phyloP scores from a whole-genome alignment of 139 green algal species.

The Coccomyxa sp. region DNA sequence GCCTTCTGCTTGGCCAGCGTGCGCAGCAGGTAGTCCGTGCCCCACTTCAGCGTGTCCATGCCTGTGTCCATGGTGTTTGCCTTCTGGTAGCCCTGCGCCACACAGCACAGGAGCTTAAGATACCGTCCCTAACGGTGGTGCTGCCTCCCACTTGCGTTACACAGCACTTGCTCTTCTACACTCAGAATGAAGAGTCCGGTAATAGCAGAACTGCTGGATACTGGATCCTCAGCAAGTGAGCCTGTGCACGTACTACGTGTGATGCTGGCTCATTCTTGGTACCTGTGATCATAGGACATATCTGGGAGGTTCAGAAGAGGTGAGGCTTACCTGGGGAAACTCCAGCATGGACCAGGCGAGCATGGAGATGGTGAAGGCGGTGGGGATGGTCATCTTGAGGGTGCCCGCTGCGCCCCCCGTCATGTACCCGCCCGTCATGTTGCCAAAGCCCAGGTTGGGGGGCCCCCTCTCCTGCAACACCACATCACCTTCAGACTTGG shows the following conservation, averaged over 20 bases:
- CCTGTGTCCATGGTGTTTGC: slow-evolving; percentile 6
- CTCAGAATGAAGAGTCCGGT: too few species aligned
- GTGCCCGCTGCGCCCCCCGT: slow-evolving; percentile 28
- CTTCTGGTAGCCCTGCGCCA: slow-evolving; percentile 26
- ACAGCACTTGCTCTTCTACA: too few species aligned
- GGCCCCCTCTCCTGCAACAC: slow-evolving; percentile 5
- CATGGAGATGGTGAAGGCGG: slow-evolving; percentile 61
- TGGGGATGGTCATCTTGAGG: slow-evolving; percentile 64
- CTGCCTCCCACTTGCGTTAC: too few species aligned
- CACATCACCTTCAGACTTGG: too few species aligned
- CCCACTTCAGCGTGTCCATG: slow-evolving; percentile 50
- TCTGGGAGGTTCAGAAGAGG: neutral
- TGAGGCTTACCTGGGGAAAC: slow-evolving; percentile 31
- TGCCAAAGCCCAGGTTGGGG: slow-evolving; percentile 5
- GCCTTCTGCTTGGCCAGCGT: slow-evolving; percentile 21
- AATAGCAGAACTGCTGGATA: too few species aligned
- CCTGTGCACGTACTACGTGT: too few species aligned
- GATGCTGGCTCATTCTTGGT: too few species aligned
- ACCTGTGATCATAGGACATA: too few species aligned
- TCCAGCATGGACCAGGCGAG: slow-evolving; percentile 62
- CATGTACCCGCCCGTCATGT: slow-evolving; percentile 18
- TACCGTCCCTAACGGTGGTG: too few species aligned
- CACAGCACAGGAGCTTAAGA: too few species aligned
- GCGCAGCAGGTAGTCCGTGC: slow-evolving; percentile 56
- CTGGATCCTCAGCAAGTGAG: too few species aligned